Conservation (phyloP, 768 basidiomycete species). For the Galerina sulciceps region DNA sequence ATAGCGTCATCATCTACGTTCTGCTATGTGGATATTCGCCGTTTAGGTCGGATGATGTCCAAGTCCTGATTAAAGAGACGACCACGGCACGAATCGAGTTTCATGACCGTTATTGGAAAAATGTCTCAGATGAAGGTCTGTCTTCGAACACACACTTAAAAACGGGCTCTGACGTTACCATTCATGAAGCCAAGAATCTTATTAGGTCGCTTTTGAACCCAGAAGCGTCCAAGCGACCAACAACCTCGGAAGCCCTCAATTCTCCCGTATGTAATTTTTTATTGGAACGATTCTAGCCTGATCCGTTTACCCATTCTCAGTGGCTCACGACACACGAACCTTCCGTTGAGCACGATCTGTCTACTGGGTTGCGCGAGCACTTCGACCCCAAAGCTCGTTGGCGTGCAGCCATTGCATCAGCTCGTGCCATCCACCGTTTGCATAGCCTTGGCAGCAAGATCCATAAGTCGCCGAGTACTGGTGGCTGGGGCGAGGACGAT, state of each 20-base stretch:
- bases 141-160: not conserved
- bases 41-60: conserved; percentile 83
- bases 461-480: conserved; percentile 19
- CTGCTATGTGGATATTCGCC: conserved; percentile 95
- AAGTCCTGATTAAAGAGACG: conserved; percentile 82
- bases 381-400: conserved; percentile 79
- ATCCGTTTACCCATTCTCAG: conserved; percentile 32
- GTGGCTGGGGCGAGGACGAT: conserved; percentile 28
- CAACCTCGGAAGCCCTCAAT: conserved; percentile 70
- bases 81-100: conserved; percentile 85
- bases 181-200: conserved; percentile 76
- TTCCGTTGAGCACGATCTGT: conserved; percentile 76
- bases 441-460: conserved; percentile 30
- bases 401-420: conserved; percentile 68
- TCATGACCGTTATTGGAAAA: conserved; percentile 94
- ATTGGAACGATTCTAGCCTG: not conserved
- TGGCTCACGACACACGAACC: conserved; percentile 76
- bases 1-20: conserved; percentile 92
- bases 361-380: conserved; percentile 74
- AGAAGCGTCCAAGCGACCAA: conserved; percentile 72
- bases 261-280: conserved; percentile 55
- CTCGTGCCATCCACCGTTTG: conserved; percentile 46
- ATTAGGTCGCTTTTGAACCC: conserved; percentile 72
- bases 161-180: not conserved
- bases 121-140: conserved; percentile 77